These are phyloP conservation scores for Orbilia brochopaga DNA, from an alignment of 2,329 filamentous ascomycete species.

Conservation along the genomic window DNA sequence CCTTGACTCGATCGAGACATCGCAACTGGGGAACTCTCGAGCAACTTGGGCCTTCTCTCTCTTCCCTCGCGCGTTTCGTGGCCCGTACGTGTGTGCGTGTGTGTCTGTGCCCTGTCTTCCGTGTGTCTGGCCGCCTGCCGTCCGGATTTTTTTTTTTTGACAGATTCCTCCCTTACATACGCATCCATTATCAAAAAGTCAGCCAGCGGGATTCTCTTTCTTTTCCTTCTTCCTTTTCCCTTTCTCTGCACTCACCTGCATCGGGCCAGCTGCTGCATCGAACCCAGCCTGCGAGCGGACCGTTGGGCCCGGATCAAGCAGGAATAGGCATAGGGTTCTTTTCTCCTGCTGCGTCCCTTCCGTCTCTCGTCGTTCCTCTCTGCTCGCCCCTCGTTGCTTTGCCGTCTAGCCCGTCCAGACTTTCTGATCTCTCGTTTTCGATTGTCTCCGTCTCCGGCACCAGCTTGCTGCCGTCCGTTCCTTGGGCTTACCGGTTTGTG, in stretches of 20 bases:
- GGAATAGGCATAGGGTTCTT: conserved; percentile 11
- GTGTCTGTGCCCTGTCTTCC: background rate
- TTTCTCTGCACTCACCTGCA: conserved; percentile 6
- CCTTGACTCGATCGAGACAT: conserved; percentile 30
- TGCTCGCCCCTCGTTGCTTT: background rate
- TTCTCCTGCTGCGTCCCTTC: background rate
- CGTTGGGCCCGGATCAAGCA: conserved; percentile 17
- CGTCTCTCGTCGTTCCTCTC: background rate
- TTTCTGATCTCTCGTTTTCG: conserved; percentile 5
- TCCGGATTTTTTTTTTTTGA: conserved; percentile 24
- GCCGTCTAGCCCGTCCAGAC: conserved; percentile 4
- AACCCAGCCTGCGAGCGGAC: conserved; percentile 19
- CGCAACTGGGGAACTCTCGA: background rate
- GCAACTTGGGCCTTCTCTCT: background rate
- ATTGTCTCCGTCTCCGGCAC: conserved; percentile 18
- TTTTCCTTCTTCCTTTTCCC: background rate
- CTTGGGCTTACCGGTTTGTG: conserved; percentile 24
- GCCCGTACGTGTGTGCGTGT: too few species aligned
- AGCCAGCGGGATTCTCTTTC: conserved; percentile 5
- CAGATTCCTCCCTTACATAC: conserved; percentile 11
- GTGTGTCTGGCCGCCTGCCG: conserved; percentile 2
- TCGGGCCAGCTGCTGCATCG: conserved; percentile 2
- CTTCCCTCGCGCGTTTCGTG: background rate
- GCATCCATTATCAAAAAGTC: conserved; percentile 30
- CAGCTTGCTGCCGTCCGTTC: conserved; percentile 8